Percentiles rank a stretch among this genome's conserved stretches.
Conservation (phyloP, 2,329 filamentous ascomycete species). For the Rachicladosporium sp. region DNA sequence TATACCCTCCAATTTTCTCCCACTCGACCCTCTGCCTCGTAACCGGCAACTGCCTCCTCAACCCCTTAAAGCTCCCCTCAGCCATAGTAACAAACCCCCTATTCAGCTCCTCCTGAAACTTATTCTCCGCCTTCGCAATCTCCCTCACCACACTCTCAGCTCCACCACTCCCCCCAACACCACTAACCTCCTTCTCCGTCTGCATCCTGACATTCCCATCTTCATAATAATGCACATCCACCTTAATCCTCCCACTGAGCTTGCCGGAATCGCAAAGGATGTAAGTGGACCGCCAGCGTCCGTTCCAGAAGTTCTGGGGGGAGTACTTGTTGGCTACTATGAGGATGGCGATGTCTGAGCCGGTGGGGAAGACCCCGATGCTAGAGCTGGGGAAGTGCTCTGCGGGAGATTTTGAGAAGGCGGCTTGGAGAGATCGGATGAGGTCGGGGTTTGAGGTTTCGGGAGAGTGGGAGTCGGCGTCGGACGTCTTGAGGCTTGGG, state of each 20-base stretch:
- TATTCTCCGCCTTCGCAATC: conserved; percentile 70
- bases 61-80: conserved; percentile 87
- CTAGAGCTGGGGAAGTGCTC: conserved; percentile 82
- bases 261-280: conserved; percentile 56
- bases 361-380: conserved; percentile 70
- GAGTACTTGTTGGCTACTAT: conserved; percentile 95
- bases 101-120: conserved; percentile 94
- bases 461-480: conserved; percentile 63
- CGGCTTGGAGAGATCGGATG: conserved; percentile 74
- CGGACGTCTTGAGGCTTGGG: conserved; percentile 39
- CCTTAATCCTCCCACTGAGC: conserved; percentile 70
- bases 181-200: conserved; percentile 64
- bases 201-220: conserved; percentile 92
- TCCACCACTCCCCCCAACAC: conserved; percentile 43
- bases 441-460: conserved; percentile 68
- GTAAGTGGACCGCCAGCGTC: conserved; percentile 87
- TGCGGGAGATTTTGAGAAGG: conserved; percentile 58
- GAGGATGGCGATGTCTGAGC: conserved; percentile 63
- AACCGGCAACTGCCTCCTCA: conserved; percentile 85
- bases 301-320: conserved; percentile 98
- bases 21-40: conserved; percentile 98
- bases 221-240: conserved; percentile 98
- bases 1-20: conserved; percentile 94
- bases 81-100: conserved; percentile 75
- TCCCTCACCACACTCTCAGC: conserved; percentile 62